A percentile compares a stretch with the other conserved stretches of the same genome.
Conservation (phyloP, 2,329 filamentous ascomycete species). For the Fusarium sp. region DNA sequence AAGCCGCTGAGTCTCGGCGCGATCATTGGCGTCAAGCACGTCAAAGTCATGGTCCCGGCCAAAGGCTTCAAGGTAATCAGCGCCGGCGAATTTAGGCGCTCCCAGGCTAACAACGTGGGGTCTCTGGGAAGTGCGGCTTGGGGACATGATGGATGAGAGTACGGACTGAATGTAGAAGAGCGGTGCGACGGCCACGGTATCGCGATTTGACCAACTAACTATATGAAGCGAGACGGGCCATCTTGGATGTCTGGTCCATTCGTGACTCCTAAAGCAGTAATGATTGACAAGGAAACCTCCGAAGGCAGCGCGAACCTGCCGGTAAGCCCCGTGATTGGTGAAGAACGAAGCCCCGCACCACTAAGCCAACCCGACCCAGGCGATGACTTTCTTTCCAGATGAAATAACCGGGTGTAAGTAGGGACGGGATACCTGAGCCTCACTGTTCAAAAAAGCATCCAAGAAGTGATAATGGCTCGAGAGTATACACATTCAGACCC, state of each 20-base stretch:
- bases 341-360: neutral
- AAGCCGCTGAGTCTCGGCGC: constrained; percentile 46
- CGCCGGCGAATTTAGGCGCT: constrained; percentile 48
- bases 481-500: constrained; percentile 6
- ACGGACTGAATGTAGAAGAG: neutral
- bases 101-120: constrained; percentile 54
- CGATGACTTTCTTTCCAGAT: neutral
- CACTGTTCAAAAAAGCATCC: neutral
- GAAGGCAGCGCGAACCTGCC: neutral
- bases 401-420: neutral
- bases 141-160: constrained; percentile 14
- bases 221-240: neutral
- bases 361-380: neutral
- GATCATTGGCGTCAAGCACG: constrained; percentile 47
- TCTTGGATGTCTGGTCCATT: accelerated
- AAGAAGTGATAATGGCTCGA: neutral
- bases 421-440: neutral
- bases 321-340: constrained; percentile 27
- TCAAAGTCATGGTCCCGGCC: constrained; percentile 49
- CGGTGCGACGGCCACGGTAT: neutral
- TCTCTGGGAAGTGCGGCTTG: constrained; percentile 38
- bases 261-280: neutral
- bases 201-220: neutral
- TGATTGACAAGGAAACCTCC: neutral
- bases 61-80: constrained; percentile 52